phyloP scores from a whole-genome alignment of 176 grass and related monocot genomes.

The Puya raimondii region DNA sequence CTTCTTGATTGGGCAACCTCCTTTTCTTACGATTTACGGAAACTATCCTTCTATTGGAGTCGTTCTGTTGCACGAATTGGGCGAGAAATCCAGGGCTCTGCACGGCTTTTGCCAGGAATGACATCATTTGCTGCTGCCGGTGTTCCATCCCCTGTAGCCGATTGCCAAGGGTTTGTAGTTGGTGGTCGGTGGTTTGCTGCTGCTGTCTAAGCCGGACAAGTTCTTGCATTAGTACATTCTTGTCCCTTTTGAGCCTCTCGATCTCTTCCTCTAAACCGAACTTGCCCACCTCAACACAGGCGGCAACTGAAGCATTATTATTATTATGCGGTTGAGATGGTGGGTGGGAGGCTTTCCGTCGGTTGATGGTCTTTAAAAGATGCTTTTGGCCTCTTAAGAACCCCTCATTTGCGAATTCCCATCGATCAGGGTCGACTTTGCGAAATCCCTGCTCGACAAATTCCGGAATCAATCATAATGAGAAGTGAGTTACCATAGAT shows the following conservation, averaged over 20 bases:
- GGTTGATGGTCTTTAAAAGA: conserved; percentile 81
- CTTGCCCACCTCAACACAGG: conserved; percentile 89
- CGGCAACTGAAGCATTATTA: conserved; percentile 36
- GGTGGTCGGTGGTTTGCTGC: conserved; percentile 79
- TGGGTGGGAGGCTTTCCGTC: conserved; percentile 65
- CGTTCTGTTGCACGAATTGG: conserved; percentile 86
- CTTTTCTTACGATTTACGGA: conserved; percentile 58
- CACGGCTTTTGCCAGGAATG: conserved; percentile 92
- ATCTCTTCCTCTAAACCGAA: conserved; percentile 96
- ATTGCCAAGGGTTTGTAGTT: conserved; percentile 74
- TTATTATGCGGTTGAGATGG: conserved; percentile 45
- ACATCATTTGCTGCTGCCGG: conserved; percentile 88
- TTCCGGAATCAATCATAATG: neutral
- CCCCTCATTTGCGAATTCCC: conserved; percentile 99
- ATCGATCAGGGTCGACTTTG: conserved; percentile 95
- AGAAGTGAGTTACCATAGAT: neutral
- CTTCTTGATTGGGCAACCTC: conserved; percentile 69
- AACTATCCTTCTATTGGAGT: conserved; percentile 54
- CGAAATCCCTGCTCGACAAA: conserved; percentile 68
- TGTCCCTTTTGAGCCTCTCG: conserved; percentile 82
- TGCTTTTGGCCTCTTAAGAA: conserved; percentile 86
- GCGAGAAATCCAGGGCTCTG: conserved; percentile 72
- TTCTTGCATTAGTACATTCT: conserved; percentile 97
- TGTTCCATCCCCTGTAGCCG: conserved; percentile 89
- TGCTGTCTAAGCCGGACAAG: conserved; percentile 78